Evolutionary conservation across 371 early-diverging fungal species (phyloP).

Genomic region (Syncephalastrum sp.): DNA sequence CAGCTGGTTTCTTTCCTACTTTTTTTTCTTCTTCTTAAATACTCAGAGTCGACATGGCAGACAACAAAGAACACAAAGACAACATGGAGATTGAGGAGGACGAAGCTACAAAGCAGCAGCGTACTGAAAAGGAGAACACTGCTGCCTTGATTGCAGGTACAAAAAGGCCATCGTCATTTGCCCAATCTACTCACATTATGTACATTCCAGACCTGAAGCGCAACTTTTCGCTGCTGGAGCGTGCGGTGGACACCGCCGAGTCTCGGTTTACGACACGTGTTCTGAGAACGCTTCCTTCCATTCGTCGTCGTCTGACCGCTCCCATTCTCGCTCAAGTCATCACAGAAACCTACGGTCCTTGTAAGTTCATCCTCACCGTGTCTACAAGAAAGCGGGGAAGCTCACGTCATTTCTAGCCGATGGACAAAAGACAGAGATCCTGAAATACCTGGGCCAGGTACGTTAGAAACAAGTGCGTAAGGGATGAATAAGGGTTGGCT

Average conservation of each 20-base stretch:
- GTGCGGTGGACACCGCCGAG: conserved; percentile 83
- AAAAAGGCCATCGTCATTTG: background rate
- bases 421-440: conserved; percentile 30
- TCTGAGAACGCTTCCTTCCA: conserved; percentile 73
- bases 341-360: conserved; percentile 57
- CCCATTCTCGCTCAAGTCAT: conserved; percentile 66
- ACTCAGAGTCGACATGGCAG: conserved; percentile 23
- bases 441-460: conserved; percentile 44
- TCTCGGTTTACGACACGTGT: conserved; percentile 87
- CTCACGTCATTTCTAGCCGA: background rate
- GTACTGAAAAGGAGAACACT: conserved; percentile 41
- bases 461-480: background rate
- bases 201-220: conserved; percentile 74
- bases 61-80: conserved; percentile 26
- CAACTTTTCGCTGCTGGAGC: conserved; percentile 77
- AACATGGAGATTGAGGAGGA: conserved; percentile 49
- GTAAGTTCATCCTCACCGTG: conserved; percentile 35
- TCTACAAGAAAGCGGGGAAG: conserved; percentile 11
- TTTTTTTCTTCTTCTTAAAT: background rate
- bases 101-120: conserved; percentile 38
- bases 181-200: background rate
- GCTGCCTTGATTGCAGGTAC: conserved; percentile 28
- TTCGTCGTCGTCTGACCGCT: conserved; percentile 79
- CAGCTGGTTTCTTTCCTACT: background rate
- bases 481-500: background rate